These are phyloP conservation scores for Nakaseomyces glabratus DNA, from an alignment of 1,139 yeast genomes.

Conservation along the genomic window DNA sequence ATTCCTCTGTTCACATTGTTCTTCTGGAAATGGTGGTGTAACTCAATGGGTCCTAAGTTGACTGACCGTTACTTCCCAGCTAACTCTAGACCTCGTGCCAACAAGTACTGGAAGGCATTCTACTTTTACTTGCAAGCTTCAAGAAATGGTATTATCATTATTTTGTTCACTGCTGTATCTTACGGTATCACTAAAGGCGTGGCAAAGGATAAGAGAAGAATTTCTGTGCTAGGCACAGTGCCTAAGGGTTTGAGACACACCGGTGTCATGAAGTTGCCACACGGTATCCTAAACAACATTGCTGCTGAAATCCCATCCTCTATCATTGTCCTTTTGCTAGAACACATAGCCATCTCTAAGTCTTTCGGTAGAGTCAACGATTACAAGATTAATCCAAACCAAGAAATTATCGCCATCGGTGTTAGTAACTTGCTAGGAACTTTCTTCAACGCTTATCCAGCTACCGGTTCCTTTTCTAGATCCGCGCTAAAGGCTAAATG, in stretches of 20 bases:
- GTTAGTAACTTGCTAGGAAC: constrained; percentile 85
- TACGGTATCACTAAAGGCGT: constrained; percentile 46
- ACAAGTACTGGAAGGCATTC: constrained; percentile 34
- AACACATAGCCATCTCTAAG: constrained; percentile 89
- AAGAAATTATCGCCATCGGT: constrained; percentile 91
- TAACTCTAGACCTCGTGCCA: constrained; percentile 27
- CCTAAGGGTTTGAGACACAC: constrained; percentile 75
- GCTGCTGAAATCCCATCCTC: constrained; percentile 82
- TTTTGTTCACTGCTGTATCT: constrained; percentile 67
- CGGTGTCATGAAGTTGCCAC: constrained; percentile 62
- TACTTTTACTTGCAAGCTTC: constrained; percentile 62
- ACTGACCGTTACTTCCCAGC: constrained; percentile 35
- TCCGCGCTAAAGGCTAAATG: constrained; percentile 91
- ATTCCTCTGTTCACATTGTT: constrained; percentile 62
- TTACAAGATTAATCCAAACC: constrained; percentile 85
- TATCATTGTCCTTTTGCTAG: constrained; percentile 69
- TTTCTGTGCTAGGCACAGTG: constrained; percentile 62
- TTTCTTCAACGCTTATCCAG: constrained; percentile 87
- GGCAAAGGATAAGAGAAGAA: constrained; percentile 32
- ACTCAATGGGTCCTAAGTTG: constrained; percentile 47
- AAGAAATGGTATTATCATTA: constrained; percentile 73
- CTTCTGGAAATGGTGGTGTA: constrained; percentile 51
- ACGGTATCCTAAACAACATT: constrained; percentile 50
- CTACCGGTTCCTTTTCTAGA: constrained; percentile 93
- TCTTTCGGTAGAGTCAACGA: constrained; percentile 90